Percentiles rank a stretch among this genome's conserved stretches.
Evolutionary conservation across 306 rosid genomes (phyloP).

Genomic region (Medicago lupulina): DNA sequence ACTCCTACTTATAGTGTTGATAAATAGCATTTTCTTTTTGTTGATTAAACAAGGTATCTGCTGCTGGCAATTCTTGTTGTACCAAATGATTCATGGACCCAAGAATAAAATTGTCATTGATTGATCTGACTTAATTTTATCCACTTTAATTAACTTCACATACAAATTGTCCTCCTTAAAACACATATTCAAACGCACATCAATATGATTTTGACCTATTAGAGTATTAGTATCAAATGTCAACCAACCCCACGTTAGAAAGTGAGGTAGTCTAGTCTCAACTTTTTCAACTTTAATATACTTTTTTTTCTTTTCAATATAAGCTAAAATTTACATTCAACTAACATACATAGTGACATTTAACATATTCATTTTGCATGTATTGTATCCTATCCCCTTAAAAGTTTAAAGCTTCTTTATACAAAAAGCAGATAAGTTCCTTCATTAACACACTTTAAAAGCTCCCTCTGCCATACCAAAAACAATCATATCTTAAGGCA

Average conservation of each 20-base stretch:
- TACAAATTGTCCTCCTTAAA: background rate
- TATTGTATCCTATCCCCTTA: constrained; percentile 6
- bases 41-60: too few relatives aligned
- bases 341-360: constrained; percentile 32
- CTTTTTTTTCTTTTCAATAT: constrained; percentile 37
- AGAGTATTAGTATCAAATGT: constrained; percentile 41
- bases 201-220: constrained; percentile 42
- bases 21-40: too few relatives aligned
- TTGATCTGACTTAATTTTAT: background rate
- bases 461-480: constrained; percentile 43
- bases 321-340: constrained; percentile 42
- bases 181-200: constrained; percentile 1
- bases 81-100: too few relatives aligned
- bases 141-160: background rate
- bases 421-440: constrained; percentile 44
- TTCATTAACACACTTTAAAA: constrained; percentile 46
- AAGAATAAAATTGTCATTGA: background rate
- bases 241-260: constrained; percentile 55
- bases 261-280: constrained; percentile 29
- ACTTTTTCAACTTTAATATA: constrained; percentile 23
- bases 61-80: too few relatives aligned
- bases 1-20: too few relatives aligned
- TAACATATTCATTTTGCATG: constrained; percentile 38
- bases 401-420: constrained; percentile 35
- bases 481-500: constrained; percentile 51